Conservation (phyloP, 768 basidiomycete species). For the Lactarius hengduanensis region DNA sequence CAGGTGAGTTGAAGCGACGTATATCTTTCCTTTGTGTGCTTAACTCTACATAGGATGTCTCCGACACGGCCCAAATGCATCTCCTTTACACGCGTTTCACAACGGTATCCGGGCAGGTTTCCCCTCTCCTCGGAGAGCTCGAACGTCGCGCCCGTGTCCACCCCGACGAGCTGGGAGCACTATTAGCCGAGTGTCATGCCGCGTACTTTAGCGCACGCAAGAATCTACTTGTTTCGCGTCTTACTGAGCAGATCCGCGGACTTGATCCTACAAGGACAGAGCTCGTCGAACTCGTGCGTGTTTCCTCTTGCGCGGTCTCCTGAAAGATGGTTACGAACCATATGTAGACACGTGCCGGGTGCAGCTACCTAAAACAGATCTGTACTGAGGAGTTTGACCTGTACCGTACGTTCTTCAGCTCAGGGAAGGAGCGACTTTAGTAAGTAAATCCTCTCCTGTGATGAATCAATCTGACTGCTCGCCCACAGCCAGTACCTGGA, state of each 20-base stretch:
- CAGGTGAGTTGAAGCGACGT: slow-evolving; percentile 46
- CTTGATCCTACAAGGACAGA: slow-evolving; percentile 79
- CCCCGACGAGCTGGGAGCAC: slow-evolving; percentile 78
- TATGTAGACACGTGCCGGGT: slow-evolving; percentile 81
- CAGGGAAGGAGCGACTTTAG: slow-evolving; percentile 77
- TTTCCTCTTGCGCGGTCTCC: slow-evolving; percentile 6
- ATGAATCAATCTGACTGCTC: not conserved
- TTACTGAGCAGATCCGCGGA: slow-evolving; percentile 78
- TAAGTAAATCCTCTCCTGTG: slow-evolving; percentile 38
- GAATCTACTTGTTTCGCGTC: slow-evolving; percentile 63
- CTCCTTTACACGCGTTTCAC: slow-evolving; percentile 89
- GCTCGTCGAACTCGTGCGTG: slow-evolving; percentile 77
- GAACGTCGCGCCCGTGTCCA: slow-evolving; percentile 73
- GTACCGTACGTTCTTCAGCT: slow-evolving; percentile 82
- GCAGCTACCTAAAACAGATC: slow-evolving; percentile 87
- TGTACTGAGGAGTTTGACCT: slow-evolving; percentile 89
- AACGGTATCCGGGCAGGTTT: slow-evolving; percentile 64
- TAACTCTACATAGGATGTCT: slow-evolving; percentile 55
- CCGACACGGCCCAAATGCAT: slow-evolving; percentile 75
- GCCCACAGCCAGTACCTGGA: slow-evolving; percentile 79
- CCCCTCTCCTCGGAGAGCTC: slow-evolving; percentile 80
- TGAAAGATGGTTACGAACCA: slow-evolving; percentile 1
- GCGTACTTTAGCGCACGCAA: slow-evolving; percentile 81
- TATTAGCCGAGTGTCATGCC: slow-evolving; percentile 83
- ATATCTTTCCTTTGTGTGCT: slow-evolving; percentile 1